Evolutionary conservation across 2,329 filamentous ascomycete genomes (phyloP).

Genomic region (Colletotrichum gigasporum): DNA sequence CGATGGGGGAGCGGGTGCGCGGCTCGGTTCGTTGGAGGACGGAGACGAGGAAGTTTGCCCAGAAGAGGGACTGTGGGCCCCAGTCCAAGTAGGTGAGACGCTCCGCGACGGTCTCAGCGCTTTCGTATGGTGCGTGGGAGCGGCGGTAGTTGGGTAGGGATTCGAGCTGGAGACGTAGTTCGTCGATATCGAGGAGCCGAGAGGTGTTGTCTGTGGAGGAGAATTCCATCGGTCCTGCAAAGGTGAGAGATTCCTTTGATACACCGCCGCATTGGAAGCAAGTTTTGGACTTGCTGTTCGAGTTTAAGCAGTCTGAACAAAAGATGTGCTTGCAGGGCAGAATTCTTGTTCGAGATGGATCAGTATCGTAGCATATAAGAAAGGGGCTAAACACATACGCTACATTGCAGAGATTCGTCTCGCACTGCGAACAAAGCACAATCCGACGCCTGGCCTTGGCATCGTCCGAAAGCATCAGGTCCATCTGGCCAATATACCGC

Average conservation of each 20-base stretch:
- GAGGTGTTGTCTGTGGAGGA: background rate
- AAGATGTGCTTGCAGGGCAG: background rate
- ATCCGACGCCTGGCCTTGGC: background rate
- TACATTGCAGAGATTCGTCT: background rate
- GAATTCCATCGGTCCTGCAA: background rate
- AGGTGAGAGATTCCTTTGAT: background rate
- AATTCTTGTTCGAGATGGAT: background rate
- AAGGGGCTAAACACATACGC: background rate
- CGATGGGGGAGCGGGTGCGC: background rate
- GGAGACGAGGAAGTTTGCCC: background rate
- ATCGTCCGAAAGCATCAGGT: background rate
- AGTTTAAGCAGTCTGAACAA: background rate
- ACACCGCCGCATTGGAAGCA: background rate
- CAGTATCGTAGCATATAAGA: background rate
- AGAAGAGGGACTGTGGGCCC: background rate
- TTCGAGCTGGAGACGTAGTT: background rate
- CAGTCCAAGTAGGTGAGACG: background rate
- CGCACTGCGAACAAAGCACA: background rate
- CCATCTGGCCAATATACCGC: background rate
- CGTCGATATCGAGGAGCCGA: background rate
- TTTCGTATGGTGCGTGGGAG: background rate
- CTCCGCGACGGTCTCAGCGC: background rate
- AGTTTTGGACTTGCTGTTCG: background rate
- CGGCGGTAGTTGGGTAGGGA: background rate
- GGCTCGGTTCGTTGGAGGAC: background rate